A percentile compares a stretch with the other conserved stretches of the same genome.
These are phyloP conservation scores for Phytophthora boehmeriae DNA, from an alignment of 352 stramenopile genomes.

Conservation along the genomic window DNA sequence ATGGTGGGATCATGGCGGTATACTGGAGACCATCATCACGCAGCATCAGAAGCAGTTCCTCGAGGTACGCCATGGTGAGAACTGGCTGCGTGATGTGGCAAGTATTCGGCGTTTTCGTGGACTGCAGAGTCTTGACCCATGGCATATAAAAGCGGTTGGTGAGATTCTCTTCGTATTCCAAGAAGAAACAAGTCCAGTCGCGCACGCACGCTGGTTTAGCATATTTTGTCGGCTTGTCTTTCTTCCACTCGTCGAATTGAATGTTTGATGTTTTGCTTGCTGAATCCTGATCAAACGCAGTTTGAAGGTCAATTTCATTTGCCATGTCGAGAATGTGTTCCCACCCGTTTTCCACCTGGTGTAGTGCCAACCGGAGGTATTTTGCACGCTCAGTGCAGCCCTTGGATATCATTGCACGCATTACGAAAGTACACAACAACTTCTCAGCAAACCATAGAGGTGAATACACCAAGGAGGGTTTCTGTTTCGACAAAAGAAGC, in stretches of 20 bases:
- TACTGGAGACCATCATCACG: conserved; percentile 30
- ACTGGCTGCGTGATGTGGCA: conserved; percentile 53
- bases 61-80: conserved; percentile 51
- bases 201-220: conserved; percentile 19
- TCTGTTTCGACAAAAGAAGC: conserved; percentile 5
- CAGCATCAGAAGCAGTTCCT: conserved; percentile 52
- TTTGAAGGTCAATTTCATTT: conserved; percentile 52
- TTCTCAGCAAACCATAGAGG: conserved; percentile 66
- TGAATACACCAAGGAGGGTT: conserved; percentile 28
- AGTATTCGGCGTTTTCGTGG: conserved; percentile 7
- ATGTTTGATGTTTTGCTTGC: conserved; percentile 16
- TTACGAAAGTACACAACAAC: conserved; percentile 55
- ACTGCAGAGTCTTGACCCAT: conserved; percentile 46
- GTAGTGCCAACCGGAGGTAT: conserved; percentile 38
- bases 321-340: conserved; percentile 45
- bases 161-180: conserved; percentile 40
- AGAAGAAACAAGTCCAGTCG: conserved; percentile 62
- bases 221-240: conserved; percentile 35
- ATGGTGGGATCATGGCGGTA: conserved; percentile 39
- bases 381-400: conserved; percentile 42
- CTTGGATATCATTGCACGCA: conserved; percentile 40
- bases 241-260: conserved; percentile 71
- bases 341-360: conserved; percentile 59
- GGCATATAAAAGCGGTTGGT: conserved; percentile 56
- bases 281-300: conserved; percentile 33